Base-by-base conservation (phyloP, 768 basidiomycete genomes). In the Mycena vulgaris region DNA sequence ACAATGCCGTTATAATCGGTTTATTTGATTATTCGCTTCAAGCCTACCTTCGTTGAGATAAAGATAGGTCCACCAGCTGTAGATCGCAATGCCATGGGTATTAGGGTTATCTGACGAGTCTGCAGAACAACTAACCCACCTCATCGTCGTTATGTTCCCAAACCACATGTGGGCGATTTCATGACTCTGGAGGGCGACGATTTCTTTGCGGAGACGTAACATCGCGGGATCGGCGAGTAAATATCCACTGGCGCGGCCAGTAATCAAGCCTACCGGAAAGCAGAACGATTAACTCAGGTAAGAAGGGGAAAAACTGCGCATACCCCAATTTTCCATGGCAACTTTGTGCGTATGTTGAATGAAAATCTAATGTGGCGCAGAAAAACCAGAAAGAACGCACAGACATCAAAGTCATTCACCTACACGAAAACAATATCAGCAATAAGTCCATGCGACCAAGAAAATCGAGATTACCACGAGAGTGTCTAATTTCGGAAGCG, bases 401-500 rank as follows among this genome's bases (percentile, higher is more conserved):
- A 49, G 23, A 33, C 59, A 31, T 68, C 67, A 39, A 68, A 63
- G 42, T 68, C 60, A 31, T 68, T 60, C 13, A 68, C 67, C 67
- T 63, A 45, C 17, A n/a, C 9, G 14, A 14, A 56, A 48, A 33
- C 25, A 31, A 10, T 42, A 45, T 49, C 49, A 51, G 57, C 27
- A 3, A n/a, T 17, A 8, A 11, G n/a, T 40, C 3, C 25, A 16
- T 19, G 47, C 10, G 48, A 39, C 5, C 28, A 28, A 31, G 39
- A 19, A 31, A 63, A 51, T 33, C 23, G 21, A n/a, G 66, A 83
- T 58, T 70, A 84, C 86, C 63, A 92, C 90, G 8, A 94, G 82
- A 3, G 92, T 92, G 75, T 94, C 93, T 62, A 94, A 84, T 82
- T 94, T 94, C 11, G 92, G 91, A 33, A 94, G 83, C 14, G 93